A percentile compares a stretch with the other conserved stretches of the same genome.
These are phyloP conservation scores for Tylopilus sp. DNA, from an alignment of 1,284 basidiomycete genomes.

Conservation along the genomic window DNA sequence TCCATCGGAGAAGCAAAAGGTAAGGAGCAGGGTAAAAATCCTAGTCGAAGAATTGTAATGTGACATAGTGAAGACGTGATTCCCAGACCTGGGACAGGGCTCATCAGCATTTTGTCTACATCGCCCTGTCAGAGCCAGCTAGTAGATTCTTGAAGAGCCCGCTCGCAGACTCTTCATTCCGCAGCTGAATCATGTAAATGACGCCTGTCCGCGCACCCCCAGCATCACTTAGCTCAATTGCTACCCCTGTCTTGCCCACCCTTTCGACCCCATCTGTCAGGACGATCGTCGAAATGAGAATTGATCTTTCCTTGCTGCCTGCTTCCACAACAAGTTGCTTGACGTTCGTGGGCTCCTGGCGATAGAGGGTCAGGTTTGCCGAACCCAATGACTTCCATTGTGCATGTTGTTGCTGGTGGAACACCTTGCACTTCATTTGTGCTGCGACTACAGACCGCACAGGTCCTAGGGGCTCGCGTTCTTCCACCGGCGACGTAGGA, in stretches of 20 bases:
- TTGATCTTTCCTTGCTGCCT: slow-evolving; percentile 71
- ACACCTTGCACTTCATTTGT: slow-evolving; percentile 99
- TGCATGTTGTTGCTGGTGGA: slow-evolving; percentile 90
- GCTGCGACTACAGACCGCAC: slow-evolving; percentile 74
- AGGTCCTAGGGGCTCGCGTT: slow-evolving; percentile 56
- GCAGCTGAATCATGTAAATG: slow-evolving; percentile 94
- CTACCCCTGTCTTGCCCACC: slow-evolving; percentile 96
- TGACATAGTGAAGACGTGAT: neutral
- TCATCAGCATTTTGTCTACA: neutral
- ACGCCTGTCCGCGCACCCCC: slow-evolving; percentile 89
- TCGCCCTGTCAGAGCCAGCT: slow-evolving; percentile 74
- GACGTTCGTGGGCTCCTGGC: slow-evolving; percentile 77
- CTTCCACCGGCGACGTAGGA: slow-evolving; percentile 69
- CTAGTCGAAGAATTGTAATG: neutral
- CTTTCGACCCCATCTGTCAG: slow-evolving; percentile 95
- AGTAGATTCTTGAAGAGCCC: slow-evolving; percentile 87
- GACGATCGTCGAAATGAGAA: slow-evolving; percentile 93
- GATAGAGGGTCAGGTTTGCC: slow-evolving; percentile 85
- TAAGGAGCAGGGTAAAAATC: neutral
- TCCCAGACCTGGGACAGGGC: neutral
- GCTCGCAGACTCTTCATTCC: slow-evolving; percentile 83
- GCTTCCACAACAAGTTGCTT: slow-evolving; percentile 97
- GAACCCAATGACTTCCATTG: slow-evolving; percentile 97
- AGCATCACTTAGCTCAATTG: slow-evolving; percentile 88
- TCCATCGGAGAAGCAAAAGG: slow-evolving; percentile 1